Base-by-base conservation (phyloP, 352 stramenopile genomes). In the Phytophthora pini region DNA sequence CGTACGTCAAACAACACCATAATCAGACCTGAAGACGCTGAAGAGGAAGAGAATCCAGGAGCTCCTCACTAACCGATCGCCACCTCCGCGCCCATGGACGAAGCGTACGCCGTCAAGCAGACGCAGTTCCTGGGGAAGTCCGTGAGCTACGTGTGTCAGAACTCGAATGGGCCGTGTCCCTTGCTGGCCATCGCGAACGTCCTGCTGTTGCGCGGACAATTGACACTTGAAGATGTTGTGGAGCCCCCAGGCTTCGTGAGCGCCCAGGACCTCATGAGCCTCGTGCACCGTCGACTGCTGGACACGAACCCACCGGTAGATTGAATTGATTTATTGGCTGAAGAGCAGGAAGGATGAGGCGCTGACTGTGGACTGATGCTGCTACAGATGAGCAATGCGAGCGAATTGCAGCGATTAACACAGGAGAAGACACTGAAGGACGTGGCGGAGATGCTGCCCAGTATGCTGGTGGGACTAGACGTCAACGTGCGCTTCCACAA, bases 401-500 rank as follows among this genome's bases (percentile, higher is more conserved):
- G 80, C 36, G 82, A 93, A 41, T 60, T 94, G 15, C 77, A 72
- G 27, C 72, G 77, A 5, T 62, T 94, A 47, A 93, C 86, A 32
- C 77, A 95, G 69, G 75, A 94, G 57, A 93, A 93, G 61, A 95
- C 86, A 39, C 73, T 98, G 9, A 47, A 96, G 34, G 93, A 98
- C 59, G 89, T 98, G 2, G 73, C 97, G 9, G 70, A 87, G 36
- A 66, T 99, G 32, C 78, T 99, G 46, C 97, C 97, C 8, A 93
- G 80, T 38, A 84, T 99, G 29, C 83, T 98, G 43, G 92, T 97
- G 61, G 98, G 98, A 0, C 89, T 99, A 53, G 98, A 99, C 67
- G 97, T 99, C 11, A 99, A 99, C 76, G 94, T 99, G 41, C 94
- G 94, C 59, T 99, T 99, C 70, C 94, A 93, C 34, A 88, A 82